Conservation (phyloP, 495 filamentous ascomycete species). For the Mytilinidion resinicola region DNA sequence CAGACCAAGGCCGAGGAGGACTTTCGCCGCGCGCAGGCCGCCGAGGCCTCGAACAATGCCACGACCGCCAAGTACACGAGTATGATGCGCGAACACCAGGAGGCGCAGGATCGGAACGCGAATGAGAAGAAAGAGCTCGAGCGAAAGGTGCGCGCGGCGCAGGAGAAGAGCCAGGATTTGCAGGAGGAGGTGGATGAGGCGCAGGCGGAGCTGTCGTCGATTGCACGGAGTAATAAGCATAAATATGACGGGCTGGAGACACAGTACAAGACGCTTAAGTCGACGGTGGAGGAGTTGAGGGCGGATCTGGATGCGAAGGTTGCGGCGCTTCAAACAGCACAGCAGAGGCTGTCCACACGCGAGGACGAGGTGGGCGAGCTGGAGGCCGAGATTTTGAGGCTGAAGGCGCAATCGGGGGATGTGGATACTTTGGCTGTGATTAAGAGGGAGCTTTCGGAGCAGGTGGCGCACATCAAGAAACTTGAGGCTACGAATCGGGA, state of each 20-base stretch:
- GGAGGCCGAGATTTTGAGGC: slow-evolving; percentile 72
- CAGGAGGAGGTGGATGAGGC: slow-evolving; percentile 76
- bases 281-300: slow-evolving; percentile 63
- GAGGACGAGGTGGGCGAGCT: slow-evolving; percentile 64
- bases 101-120: slow-evolving; percentile 56
- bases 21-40: slow-evolving; percentile 64
- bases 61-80: slow-evolving; percentile 65
- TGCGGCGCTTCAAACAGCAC: slow-evolving; percentile 53
- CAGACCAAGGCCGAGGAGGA: slow-evolving; percentile 74
- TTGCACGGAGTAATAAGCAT: slow-evolving; percentile 63
- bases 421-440: slow-evolving; percentile 74
- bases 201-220: slow-evolving; percentile 60
- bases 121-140: slow-evolving; percentile 68
- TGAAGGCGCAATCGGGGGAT: slow-evolving; percentile 81
- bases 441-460: slow-evolving; percentile 79
- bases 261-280: slow-evolving; percentile 59
- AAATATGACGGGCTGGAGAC: slow-evolving; percentile 64
- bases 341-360: slow-evolving; percentile 59
- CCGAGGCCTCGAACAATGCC: slow-evolving; percentile 62
- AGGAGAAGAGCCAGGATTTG: slow-evolving; percentile 64
- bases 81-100: slow-evolving; percentile 63
- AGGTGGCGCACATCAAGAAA: slow-evolving; percentile 79
- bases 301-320: slow-evolving; percentile 62
- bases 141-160: slow-evolving; percentile 58
- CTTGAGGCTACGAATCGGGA: slow-evolving; percentile 76